Conservation (phyloP, 2,329 filamentous ascomycete genomes). For the Aspergillus hiratsukae region DNA sequence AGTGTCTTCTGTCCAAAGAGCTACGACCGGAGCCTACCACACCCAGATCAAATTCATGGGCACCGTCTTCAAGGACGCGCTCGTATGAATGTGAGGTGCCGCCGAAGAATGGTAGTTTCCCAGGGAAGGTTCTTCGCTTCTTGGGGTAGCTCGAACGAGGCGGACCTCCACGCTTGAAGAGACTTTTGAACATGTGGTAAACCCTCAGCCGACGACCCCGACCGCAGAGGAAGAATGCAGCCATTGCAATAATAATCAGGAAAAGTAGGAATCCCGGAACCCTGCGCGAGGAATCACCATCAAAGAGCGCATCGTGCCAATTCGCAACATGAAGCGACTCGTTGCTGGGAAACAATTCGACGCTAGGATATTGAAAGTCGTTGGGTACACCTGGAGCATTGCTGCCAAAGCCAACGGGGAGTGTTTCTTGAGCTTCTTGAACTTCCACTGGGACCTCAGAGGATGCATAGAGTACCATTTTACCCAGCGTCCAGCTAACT, state of each 20-base stretch:
- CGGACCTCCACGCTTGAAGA: conserved; percentile 28
- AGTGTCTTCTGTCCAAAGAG: conserved; percentile 58
- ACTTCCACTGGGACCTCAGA: conserved; percentile 71
- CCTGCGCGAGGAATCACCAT: conserved; percentile 61
- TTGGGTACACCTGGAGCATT: conserved; percentile 65
- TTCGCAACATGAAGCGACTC: conserved; percentile 43
- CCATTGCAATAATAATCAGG: conserved; percentile 64
- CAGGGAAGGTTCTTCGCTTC: conserved; percentile 60
- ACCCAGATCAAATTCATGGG: conserved; percentile 71
- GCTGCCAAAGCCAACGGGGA: conserved; percentile 89
- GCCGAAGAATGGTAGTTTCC: conserved; percentile 42
- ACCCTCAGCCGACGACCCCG: conserved; percentile 67
- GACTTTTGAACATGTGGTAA: conserved; percentile 50
- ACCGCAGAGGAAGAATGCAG: conserved; percentile 71
- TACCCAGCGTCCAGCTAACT: conserved; percentile 94
- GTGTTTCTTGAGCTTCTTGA: conserved; percentile 50
- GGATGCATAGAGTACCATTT: conserved; percentile 91
- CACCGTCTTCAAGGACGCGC: conserved; percentile 76
- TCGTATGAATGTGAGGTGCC: conserved; percentile 60
- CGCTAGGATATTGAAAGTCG: conserved; percentile 75
- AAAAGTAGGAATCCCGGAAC: conserved; percentile 74
- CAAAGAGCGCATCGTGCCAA: conserved; percentile 61
- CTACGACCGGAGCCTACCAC: conserved; percentile 51
- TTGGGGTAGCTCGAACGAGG: conserved; percentile 29
- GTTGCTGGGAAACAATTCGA: conserved; percentile 31